Evolutionary conservation across 305 asterid genomes (phyloP), one percentile per base, ranked within the genome.

Genomic region (Fraxinus ornus): DNA sequence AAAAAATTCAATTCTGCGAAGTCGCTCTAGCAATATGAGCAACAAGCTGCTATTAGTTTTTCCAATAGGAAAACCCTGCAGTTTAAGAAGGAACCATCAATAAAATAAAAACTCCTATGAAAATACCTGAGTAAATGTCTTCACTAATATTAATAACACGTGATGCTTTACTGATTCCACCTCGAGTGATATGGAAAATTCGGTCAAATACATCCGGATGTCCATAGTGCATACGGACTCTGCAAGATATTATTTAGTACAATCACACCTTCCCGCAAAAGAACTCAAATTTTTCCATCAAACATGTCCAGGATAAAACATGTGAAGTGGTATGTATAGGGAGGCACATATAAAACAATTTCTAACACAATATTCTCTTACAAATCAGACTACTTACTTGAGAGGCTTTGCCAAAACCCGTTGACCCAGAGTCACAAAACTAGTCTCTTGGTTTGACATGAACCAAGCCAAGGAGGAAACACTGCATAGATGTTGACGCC

Each of bases 371-470:
- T 5, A 81, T 72, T 81, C 73, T 80, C 82, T 24, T 19, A 70
- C 83, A 75, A 75, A 66, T 44, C 64, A 33, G 0, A 77, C 36
- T 28, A 89, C 97, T 84, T 87, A 96, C 99, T 96, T 96, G 62
- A 96, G 96, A 86, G 99, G 99, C 81, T 89, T 89, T 6, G 99
- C 99, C 88, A 96, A 85, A 84, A 96, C 98, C 44, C 99, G 97
- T 86, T 96, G 99, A 78, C 98, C 99, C 92, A 96, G 86, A 80
- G 99, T 96, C 82, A 96, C 99, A 79, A 96, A 96, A 89, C 99
- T 96, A 75, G 99, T 93, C 91, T 96, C 99, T 86, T 96, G 99
- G 88, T 96, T 96, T 83, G 99, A 96, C 99, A 96, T 96, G 87
- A 96, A 94, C 98, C 94, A 92, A 39, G 97, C 99, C 92, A 96